Evolutionary conservation across 208 protist genomes (phyloP), one percentile per base, ranked within the genome.

Genomic region (Lotmaria passim): DNA sequence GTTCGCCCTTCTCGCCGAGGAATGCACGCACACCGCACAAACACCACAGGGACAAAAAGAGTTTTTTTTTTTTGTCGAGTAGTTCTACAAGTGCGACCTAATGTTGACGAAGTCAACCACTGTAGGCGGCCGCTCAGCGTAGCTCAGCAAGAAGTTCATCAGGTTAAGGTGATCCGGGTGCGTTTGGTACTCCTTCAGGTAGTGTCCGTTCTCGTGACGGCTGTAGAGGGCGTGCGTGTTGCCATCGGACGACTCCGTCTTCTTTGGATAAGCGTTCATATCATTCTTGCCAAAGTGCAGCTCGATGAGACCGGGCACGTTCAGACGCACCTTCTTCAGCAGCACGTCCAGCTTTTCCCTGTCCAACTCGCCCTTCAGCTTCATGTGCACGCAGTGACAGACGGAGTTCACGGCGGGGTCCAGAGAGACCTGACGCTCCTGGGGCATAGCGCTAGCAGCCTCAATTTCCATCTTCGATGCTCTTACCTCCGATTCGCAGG

Each of bases 241-340:
- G 59, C 77, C 80, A 11, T 43, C 50, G 0, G 77, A 28, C n/a
- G 55, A 44, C 53, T 83, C 63, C 21, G 26, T 76, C 64, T 77
- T 78, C 47, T 56, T 66, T n/a, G 67, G 53, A 69, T 79, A 86
- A 17, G 78, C 56, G 8, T 75, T 39, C 70, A 74, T 53, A 58
- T 82, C 68, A 48, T 81, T 89, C 38, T 63, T 53, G 21, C 85
- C 85, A 46, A 91, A 88, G 51, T 88, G 80, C n/a, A 91, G 44
- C 56, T 91, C 85, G 43, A 91, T 81, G 30, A 91, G 65, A 0
- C 82, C 85, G 0, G 85, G 78, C 26, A 87, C 66, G 46, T 59
- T 39, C 1, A 44, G 36, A 14, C 81, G 79, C 3, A 74, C 73
- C 15, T 34, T 50, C 43, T 46, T 44, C 23, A 91, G 68, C 24